A percentile compares a stretch with the other conserved stretches of the same genome.
These are phyloP conservation scores for Phytophthora melonis DNA, from an alignment of 352 stramenopile species.

Conservation along the genomic window DNA sequence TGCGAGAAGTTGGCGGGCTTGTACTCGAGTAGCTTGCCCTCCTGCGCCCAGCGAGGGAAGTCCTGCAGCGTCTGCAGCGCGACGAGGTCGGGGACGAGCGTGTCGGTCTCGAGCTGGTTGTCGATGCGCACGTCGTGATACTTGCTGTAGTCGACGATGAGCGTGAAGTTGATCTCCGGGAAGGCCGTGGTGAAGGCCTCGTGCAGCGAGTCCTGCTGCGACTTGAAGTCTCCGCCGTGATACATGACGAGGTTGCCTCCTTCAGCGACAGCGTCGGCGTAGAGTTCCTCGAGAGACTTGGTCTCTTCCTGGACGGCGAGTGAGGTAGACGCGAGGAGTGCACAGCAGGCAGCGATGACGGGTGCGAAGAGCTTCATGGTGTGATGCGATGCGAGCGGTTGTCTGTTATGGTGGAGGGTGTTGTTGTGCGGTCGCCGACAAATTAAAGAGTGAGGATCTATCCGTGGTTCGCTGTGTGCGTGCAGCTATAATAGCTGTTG, in stretches of 20 bases:
- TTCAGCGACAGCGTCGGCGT: slow-evolving; percentile 59
- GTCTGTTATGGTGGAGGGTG: neutral
- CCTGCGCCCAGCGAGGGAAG: slow-evolving; percentile 54
- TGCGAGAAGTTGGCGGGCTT: slow-evolving; percentile 63
- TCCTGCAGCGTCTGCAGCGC: slow-evolving; percentile 65
- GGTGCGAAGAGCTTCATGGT: slow-evolving; percentile 24
- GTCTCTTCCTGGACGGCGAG: slow-evolving; percentile 47
- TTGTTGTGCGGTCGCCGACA: neutral
- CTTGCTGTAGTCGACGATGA: slow-evolving; percentile 63
- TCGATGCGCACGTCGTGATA: slow-evolving; percentile 69
- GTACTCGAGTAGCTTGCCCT: slow-evolving; percentile 61
- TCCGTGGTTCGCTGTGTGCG: neutral
- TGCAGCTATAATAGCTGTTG: neutral
- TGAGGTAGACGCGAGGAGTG: slow-evolving; percentile 15
- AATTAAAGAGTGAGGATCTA: slow-evolving; percentile 27
- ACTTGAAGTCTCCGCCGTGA: slow-evolving; percentile 45
- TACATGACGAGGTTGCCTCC: slow-evolving; percentile 64
- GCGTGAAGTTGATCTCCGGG: no score
- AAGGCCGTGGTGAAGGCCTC: slow-evolving; percentile 29
- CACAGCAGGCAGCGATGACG: no score
- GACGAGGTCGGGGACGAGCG: slow-evolving; percentile 52
- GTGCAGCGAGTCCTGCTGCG: slow-evolving; percentile 31
- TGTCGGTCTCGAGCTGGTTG: slow-evolving; percentile 62
- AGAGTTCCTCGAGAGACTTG: slow-evolving; percentile 54
- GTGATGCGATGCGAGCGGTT: neutral